Evolutionary conservation across 352 stramenopile species (phyloP), one percentile per base, ranked within the genome.

Genomic region (Phytophthora megakarya): DNA sequence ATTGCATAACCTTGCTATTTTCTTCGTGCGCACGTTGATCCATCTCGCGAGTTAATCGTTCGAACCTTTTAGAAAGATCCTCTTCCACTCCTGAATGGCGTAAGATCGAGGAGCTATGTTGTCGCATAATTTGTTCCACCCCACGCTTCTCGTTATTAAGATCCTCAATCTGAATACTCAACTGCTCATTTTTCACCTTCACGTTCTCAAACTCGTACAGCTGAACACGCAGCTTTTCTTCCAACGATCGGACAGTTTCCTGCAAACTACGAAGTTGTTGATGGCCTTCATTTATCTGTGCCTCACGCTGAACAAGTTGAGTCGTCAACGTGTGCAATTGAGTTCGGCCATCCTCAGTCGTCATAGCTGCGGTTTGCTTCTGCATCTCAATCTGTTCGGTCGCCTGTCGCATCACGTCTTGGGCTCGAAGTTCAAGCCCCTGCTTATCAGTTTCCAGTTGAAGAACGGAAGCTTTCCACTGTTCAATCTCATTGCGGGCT

Each of bases 381-480:
- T 86, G 76, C 5, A 61, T 48, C 38, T 85, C 67, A 50, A 88
- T 73, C 22, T 82, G 73, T 40, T 79, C 68, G 7, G 65, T 85
- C 26, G 75, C 70, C 55, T 83, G 65, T 1, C 64, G 75, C 74
- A 82, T 84, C 18, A 86, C 22, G 52, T 84, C 69, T 30, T 84
- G 66, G n/a, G 86, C 23, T 47, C 65, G 70, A n/a, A 75, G 49
- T 57, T 91, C 78, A 3, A 89, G 51, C 2, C 68, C 63, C 4
- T 50, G 70, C 23, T 88, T 89, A 8, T 86, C 78, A 32, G 75
- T 75, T 53, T 93, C 78, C 9, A 84, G 67, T 35, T 75, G 78
- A 25, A 75, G 65, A 5, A 49, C 65, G 11, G 52, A 60, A 33
- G 47, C 23, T 53, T 78, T 78, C 70, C 66, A 78, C 28, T 71